These are phyloP conservation scores for Rutstroemia sp. DNA, from an alignment of 2,329 filamentous ascomycete genomes.

Conservation along the genomic window DNA sequence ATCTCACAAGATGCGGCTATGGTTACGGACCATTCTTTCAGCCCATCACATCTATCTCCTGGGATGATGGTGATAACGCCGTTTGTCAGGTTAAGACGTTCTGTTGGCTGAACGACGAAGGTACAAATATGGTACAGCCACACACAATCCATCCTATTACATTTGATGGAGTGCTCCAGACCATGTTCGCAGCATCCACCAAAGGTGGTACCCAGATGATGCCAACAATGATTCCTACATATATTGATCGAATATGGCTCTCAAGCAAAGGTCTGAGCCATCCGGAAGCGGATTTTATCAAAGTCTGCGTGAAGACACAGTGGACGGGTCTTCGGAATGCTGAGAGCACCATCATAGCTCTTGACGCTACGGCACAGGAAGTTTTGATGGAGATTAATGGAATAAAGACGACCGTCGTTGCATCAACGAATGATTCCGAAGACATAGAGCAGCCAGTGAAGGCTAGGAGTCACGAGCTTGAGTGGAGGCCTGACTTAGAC, in stretches of 20 bases:
- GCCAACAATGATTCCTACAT: background rate
- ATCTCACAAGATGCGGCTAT: conserved; percentile 32
- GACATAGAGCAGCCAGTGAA: too few species aligned
- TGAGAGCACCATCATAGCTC: too few species aligned
- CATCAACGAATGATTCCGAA: too few species aligned
- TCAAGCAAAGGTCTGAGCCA: background rate
- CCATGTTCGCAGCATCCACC: background rate
- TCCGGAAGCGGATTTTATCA: too few species aligned
- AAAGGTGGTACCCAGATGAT: background rate
- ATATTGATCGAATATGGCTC: background rate
- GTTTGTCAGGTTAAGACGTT: conserved; percentile 17
- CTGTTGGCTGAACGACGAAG: too few species aligned
- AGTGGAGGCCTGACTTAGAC: too few species aligned
- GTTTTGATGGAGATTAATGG: too few species aligned
- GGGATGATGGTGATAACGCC: conserved; percentile 15
- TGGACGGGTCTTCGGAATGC: too few species aligned
- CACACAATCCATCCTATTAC: background rate
- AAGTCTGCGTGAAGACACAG: too few species aligned
- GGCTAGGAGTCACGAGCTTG: too few species aligned
- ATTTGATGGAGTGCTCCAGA: background rate
- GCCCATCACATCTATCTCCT: background rate
- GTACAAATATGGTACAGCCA: background rate
- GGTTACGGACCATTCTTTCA: background rate
- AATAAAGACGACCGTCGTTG: too few species aligned
- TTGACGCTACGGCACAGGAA: too few species aligned